Conservation (phyloP, 2,329 filamentous ascomycete species). For the Paramyrothecium roridum region DNA sequence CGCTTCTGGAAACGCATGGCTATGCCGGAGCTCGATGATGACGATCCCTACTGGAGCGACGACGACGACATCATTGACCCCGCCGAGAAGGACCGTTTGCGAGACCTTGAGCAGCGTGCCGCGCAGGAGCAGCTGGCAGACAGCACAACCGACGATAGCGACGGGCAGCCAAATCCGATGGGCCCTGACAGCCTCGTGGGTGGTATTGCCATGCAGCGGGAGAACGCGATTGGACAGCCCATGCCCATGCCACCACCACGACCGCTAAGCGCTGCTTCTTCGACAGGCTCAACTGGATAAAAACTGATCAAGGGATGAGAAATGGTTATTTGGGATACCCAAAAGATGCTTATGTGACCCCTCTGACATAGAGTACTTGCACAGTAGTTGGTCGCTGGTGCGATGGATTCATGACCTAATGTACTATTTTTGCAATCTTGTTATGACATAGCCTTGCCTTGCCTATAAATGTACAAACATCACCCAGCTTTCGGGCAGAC, state of each 20-base stretch:
- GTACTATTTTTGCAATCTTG: too few species aligned
- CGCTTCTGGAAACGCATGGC: conserved; percentile 67
- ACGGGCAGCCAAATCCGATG: conserved; percentile 22
- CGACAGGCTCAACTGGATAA: conserved; percentile 39
- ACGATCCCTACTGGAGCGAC: conserved; percentile 61
- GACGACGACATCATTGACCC: conserved; percentile 63
- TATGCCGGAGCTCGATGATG: conserved; percentile 57
- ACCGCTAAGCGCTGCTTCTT: conserved; percentile 36
- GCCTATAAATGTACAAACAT: too few species aligned
- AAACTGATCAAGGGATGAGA: neutral
- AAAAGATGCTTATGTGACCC: neutral
- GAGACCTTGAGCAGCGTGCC: conserved; percentile 45
- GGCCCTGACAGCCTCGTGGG: conserved; percentile 24
- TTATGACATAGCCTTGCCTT: too few species aligned
- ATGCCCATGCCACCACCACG: conserved; percentile 27
- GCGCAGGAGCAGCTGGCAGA: conserved; percentile 34
- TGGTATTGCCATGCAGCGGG: conserved; percentile 35
- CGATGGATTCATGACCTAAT: too few species aligned
- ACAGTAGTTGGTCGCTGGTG: too few species aligned
- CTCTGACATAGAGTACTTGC: too few species aligned
- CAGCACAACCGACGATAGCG: conserved; percentile 28
- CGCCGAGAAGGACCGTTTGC: conserved; percentile 55
- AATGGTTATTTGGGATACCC: neutral
- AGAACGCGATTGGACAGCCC: conserved; percentile 23
- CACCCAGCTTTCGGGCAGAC: neutral